phyloP scores from a whole-genome alignment of 768 basidiomycete genomes.

The Collybia sp. region DNA sequence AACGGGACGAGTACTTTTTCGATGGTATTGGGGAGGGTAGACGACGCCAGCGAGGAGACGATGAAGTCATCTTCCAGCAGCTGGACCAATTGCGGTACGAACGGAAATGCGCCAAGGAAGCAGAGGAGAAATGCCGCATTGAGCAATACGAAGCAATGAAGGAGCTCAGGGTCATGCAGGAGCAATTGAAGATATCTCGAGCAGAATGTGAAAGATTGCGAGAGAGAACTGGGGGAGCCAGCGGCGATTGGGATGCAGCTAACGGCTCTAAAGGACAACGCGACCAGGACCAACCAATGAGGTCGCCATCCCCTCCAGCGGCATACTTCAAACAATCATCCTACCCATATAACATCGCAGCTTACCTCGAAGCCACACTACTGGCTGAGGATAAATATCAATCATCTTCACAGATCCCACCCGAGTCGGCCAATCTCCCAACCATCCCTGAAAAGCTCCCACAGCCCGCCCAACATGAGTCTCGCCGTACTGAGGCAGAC shows the following conservation, averaged over 20 bases:
- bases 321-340: too few species aligned
- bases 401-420: too few species aligned
- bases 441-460: too few species aligned
- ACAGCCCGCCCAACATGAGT: too few species aligned
- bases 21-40: slow-evolving; percentile 35
- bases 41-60: slow-evolving; percentile 34
- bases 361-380: too few species aligned
- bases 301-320: too few species aligned
- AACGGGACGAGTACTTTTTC: slow-evolving; percentile 31
- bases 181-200: slow-evolving; percentile 25
- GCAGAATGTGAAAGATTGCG: slow-evolving; percentile 25
- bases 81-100: slow-evolving; percentile 27
- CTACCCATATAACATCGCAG: too few species aligned
- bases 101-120: slow-evolving; percentile 29
- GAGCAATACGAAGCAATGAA: slow-evolving; percentile 30
- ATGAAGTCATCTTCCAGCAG: slow-evolving; percentile 26
- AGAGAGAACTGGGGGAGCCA: slow-evolving; percentile 3
- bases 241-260: slow-evolving; percentile 3
- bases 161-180: slow-evolving; percentile 14
- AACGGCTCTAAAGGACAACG: neutral
- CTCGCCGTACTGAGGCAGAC: too few species aligned
- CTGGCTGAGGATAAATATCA: too few species aligned
- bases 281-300: too few species aligned
- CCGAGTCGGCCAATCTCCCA: too few species aligned
- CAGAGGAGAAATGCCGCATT: slow-evolving; percentile 16